phyloP scores from a whole-genome alignment of 768 basidiomycete genomes.

The Naganishia onofrii region DNA sequence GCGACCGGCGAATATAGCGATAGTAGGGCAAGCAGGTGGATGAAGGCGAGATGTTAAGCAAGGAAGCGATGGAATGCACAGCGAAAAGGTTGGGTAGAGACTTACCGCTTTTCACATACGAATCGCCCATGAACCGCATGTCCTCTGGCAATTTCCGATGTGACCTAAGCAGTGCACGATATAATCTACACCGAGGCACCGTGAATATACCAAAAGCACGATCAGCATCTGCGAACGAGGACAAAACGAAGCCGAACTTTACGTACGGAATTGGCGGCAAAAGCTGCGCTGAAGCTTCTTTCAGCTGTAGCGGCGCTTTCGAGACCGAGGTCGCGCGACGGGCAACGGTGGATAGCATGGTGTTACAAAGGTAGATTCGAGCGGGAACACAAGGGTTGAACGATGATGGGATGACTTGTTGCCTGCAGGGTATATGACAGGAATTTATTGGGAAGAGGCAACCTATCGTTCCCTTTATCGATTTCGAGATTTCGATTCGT shows the following conservation, averaged over 20 bases:
- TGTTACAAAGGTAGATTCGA: background rate
- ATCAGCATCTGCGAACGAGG: background rate
- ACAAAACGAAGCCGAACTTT: background rate
- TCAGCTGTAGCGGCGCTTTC: conserved; percentile 25
- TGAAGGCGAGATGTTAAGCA: background rate
- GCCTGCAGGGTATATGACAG: no score
- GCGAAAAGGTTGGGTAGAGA: background rate
- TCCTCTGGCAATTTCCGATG: conserved; percentile 71
- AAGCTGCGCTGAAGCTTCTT: conserved; percentile 62
- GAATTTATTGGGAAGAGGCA: no score
- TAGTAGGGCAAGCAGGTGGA: background rate
- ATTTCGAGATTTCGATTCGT: no score
- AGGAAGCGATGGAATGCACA: no score
- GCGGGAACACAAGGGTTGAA: background rate
- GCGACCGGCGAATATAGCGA: background rate
- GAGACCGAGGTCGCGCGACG: conserved; percentile 31
- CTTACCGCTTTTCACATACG: conserved; percentile 68
- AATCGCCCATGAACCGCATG: conserved; percentile 80
- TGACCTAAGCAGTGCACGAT: conserved; percentile 73
- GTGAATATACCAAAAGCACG: conserved; percentile 4
- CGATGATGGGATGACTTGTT: no score
- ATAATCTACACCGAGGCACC: conserved; percentile 60
- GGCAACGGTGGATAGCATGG: conserved; percentile 4
- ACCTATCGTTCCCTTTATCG: no score
- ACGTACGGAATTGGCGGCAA: conserved; percentile 81